Evolutionary conservation across 163 green algal genomes (phyloP).

Genomic region (Scenedesmus sp.): DNA sequence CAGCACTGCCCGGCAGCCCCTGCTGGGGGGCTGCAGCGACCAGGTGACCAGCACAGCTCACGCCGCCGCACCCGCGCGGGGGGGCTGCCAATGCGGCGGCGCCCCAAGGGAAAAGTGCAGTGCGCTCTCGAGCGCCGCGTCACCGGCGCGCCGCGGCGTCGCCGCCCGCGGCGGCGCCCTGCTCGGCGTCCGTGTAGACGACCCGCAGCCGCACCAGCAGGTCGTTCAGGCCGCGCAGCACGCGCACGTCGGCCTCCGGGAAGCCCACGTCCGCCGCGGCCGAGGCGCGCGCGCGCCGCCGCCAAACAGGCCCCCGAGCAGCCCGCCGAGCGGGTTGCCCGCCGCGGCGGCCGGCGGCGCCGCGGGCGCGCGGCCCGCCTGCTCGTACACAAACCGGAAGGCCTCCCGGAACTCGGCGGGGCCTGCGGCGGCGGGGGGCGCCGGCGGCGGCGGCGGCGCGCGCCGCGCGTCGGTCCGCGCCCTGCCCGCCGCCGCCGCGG

Average conservation of each 20-base stretch:
- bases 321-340: slow-evolving; percentile 2
- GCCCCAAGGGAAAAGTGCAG: too few relatives aligned
- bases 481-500: too few relatives aligned
- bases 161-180: neutral
- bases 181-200: slow-evolving; percentile 55
- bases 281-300: slow-evolving; percentile 6
- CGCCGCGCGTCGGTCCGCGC: too few relatives aligned
- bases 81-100: too few relatives aligned
- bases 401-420: slow-evolving; percentile 66
- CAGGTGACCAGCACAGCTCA: too few relatives aligned
- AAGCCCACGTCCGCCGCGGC: slow-evolving; percentile 45
- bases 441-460: too few relatives aligned
- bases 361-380: neutral
- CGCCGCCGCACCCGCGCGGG: too few relatives aligned
- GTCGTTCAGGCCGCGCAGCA: slow-evolving; percentile 53
- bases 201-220: slow-evolving; percentile 44
- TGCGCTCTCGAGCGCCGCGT: too few relatives aligned
- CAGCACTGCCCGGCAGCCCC: too few relatives aligned
- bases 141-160: too few relatives aligned
- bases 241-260: slow-evolving; percentile 54
- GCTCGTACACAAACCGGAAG: slow-evolving; percentile 61
- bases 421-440: too few relatives aligned
- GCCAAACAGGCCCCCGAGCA: slow-evolving; percentile 6
- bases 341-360: neutral
- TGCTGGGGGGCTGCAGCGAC: too few relatives aligned